A percentile compares a stretch with the other conserved stretches of the same genome.
Conservation (phyloP, 2,329 filamentous ascomycete species). For the Arachnomyces sp. region DNA sequence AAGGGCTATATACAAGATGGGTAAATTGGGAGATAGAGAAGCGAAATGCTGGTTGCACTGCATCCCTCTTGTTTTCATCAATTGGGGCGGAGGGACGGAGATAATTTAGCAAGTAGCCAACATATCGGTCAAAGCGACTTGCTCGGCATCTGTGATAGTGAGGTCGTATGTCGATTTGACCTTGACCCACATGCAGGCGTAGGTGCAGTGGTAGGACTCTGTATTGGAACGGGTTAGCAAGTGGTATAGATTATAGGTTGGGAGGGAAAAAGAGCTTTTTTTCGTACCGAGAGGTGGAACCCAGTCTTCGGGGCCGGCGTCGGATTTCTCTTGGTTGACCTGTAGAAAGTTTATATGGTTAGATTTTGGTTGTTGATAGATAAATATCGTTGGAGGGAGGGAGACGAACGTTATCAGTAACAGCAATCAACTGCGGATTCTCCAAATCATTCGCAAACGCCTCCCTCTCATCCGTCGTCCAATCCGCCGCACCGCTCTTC, state of each 20-base stretch:
- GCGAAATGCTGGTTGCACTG: neutral
- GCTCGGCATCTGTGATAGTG: slow-evolving; percentile 63
- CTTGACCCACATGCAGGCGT: slow-evolving; percentile 66
- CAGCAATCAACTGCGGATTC: slow-evolving; percentile 68
- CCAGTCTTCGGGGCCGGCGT: slow-evolving; percentile 65
- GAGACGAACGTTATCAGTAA: slow-evolving; percentile 54
- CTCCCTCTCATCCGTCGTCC: slow-evolving; percentile 61
- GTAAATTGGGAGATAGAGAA: neutral
- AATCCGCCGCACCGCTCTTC: slow-evolving; percentile 65
- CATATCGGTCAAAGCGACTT: slow-evolving; percentile 57
- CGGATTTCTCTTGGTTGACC: slow-evolving; percentile 65
- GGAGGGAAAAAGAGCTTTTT: neutral
- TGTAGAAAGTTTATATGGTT: slow-evolving; percentile 1
- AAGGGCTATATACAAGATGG: too few species aligned
- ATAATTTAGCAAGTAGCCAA: slow-evolving; percentile 50
- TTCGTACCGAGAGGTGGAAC: slow-evolving; percentile 56
- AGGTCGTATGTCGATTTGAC: slow-evolving; percentile 67
- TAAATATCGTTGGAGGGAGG: neutral
- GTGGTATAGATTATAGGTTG: neutral
- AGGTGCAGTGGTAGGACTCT: slow-evolving; percentile 65
- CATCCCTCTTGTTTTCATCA: neutral
- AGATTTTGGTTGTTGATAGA: neutral
- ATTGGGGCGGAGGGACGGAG: neutral
- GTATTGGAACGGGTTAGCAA: neutral
- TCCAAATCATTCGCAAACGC: slow-evolving; percentile 69